Percentiles rank a stretch among this genome's conserved stretches.
Conservation (phyloP, 2,329 filamentous ascomycete genomes). For the Lasiodiplodia sp. region DNA sequence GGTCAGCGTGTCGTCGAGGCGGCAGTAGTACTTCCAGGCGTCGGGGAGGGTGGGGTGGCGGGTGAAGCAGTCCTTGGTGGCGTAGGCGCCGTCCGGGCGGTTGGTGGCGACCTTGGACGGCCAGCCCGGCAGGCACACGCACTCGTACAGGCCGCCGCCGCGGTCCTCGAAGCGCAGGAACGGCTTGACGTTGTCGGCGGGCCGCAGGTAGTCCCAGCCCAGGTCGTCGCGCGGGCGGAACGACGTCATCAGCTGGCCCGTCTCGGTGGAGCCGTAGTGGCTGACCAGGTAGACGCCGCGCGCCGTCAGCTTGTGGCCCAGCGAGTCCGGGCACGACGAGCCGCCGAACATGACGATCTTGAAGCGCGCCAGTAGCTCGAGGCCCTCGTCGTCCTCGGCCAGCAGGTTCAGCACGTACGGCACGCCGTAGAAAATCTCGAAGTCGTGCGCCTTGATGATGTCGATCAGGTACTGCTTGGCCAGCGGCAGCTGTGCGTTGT, state of each 20-base stretch:
- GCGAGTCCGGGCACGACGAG: constrained; percentile 64
- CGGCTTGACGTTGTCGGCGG: constrained; percentile 47
- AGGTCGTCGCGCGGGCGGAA: constrained; percentile 61
- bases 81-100: constrained; percentile 38
- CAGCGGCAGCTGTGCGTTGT: constrained; percentile 21
- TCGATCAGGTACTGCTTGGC: constrained; percentile 39
- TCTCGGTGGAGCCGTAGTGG: constrained; percentile 69
- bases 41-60: constrained; percentile 52
- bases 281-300: constrained; percentile 63
- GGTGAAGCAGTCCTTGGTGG: constrained; percentile 51
- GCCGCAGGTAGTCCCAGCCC: constrained; percentile 66
- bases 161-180: constrained; percentile 49
- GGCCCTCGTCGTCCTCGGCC: constrained; percentile 64
- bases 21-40: constrained; percentile 57
- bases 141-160: constrained; percentile 47
- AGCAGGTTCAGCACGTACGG: constrained; percentile 72
- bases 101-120: constrained; percentile 54
- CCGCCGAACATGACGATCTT: constrained; percentile 66
- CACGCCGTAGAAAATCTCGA: constrained; percentile 66
- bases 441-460: constrained; percentile 38
- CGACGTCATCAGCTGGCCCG: constrained; percentile 68
- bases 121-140: constrained; percentile 43
- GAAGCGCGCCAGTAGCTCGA: constrained; percentile 55
- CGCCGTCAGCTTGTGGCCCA: constrained; percentile 62
- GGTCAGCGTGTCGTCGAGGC: constrained; percentile 57